These are phyloP conservation scores for Tricholoma terreum DNA, from an alignment of 768 basidiomycete species.

Conservation along the genomic window DNA sequence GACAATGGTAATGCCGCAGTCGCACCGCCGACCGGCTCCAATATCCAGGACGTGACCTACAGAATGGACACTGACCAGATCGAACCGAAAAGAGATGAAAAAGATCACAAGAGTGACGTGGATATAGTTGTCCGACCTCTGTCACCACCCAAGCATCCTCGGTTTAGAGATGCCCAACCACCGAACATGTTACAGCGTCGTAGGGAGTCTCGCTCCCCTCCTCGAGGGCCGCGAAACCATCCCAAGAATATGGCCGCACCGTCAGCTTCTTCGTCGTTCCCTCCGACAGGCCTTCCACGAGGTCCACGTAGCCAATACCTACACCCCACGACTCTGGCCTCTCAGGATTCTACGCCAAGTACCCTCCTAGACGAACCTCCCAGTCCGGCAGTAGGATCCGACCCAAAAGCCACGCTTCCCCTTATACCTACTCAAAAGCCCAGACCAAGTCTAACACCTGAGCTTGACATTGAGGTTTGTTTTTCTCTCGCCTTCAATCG, in stretches of 20 bases:
- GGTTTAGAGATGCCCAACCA: conserved; percentile 10
- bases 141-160: conserved; percentile 23
- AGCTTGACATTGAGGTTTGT: conserved; percentile 18
- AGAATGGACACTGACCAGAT: neutral
- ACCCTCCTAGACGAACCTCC: conserved; percentile 3
- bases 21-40: neutral
- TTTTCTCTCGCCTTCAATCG: neutral
- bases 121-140: conserved; percentile 18
- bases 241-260: conserved; percentile 16
- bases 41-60: neutral
- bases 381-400: conserved; percentile 1
- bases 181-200: conserved; percentile 15
- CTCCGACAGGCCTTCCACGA: conserved; percentile 16
- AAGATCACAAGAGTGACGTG: conserved; percentile 16
- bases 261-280: conserved; percentile 14
- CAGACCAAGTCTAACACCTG: conserved; percentile 25
- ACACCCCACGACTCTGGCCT: neutral
- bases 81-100: conserved; percentile 15
- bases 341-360: conserved; percentile 6
- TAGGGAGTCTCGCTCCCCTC: conserved; percentile 33
- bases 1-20: neutral
- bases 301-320: conserved; percentile 16
- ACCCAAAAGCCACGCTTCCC: conserved; percentile 19
- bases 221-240: conserved; percentile 37
- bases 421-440: conserved; percentile 27